A percentile compares a stretch with the other conserved stretches of the same genome.
Conservation (phyloP, 345 rosid genomes). For the Geranium brycei region DNA sequence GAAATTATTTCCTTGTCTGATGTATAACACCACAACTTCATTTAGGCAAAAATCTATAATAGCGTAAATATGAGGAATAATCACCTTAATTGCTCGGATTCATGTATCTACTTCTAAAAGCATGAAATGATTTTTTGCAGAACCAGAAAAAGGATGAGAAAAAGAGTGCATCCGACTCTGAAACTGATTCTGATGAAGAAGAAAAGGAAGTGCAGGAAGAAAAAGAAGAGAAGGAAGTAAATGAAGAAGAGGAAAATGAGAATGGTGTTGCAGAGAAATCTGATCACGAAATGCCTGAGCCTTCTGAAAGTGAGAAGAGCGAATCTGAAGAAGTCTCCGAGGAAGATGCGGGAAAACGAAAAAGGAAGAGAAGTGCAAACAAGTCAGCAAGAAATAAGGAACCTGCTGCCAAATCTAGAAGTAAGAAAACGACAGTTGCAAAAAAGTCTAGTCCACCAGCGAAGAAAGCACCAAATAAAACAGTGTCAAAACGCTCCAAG, state of each 20-base stretch:
- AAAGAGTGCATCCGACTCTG: conserved; percentile 29
- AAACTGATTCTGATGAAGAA: conserved; percentile 46
- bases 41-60: no score
- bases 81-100: neutral
- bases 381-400: conserved; percentile 34
- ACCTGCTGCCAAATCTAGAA: conserved; percentile 44
- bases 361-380: conserved; percentile 25
- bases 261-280: conserved; percentile 60
- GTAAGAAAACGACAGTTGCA: conserved; percentile 30
- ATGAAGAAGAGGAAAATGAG: conserved; percentile 37
- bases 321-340: conserved; percentile 66
- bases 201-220: conserved; percentile 35
- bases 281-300: conserved; percentile 41
- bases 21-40: neutral
- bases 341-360: conserved; percentile 49
- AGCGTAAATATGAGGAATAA: no score
- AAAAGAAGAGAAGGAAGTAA: conserved; percentile 32
- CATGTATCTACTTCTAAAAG: neutral
- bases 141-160: conserved; percentile 41
- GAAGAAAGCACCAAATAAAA: conserved; percentile 36
- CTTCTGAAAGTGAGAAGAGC: conserved; percentile 50
- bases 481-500: conserved; percentile 33
- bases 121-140: conserved; percentile 23
- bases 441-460: conserved; percentile 32
- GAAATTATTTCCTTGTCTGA: neutral